Conservation (phyloP, 228 moss, liverwort and hornwort species). For the Sphagnum magellanicum region DNA sequence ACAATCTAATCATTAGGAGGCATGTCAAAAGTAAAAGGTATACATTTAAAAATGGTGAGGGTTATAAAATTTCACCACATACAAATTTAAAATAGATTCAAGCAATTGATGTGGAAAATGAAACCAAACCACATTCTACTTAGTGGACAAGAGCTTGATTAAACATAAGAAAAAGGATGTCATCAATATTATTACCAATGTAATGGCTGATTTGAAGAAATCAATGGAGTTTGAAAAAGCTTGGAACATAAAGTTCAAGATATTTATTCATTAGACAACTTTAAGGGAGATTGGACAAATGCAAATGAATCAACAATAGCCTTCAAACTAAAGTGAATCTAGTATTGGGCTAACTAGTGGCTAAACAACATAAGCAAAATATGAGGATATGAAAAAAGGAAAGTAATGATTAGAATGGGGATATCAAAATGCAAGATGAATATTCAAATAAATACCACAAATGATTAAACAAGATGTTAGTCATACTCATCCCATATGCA, state of each 20-base stretch:
- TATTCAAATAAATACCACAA: background rate
- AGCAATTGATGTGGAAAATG: constrained; percentile 67
- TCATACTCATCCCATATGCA: no score
- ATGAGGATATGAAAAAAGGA: constrained; percentile 67
- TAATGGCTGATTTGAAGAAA: constrained; percentile 48
- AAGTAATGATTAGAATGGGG: constrained; percentile 21
- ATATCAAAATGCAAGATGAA: background rate
- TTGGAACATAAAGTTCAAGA: constrained; percentile 45
- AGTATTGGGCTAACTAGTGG: constrained; percentile 21
- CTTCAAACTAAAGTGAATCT: constrained; percentile 19
- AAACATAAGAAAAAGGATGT: constrained; percentile 66
- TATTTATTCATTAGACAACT: constrained; percentile 38
- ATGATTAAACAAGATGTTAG: no score
- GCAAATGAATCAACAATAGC: constrained; percentile 26
- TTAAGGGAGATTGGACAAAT: constrained; percentile 72
- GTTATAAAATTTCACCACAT: constrained; percentile 57
- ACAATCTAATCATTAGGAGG: constrained; percentile 87
- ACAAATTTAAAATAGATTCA: constrained; percentile 74
- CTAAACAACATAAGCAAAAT: constrained; percentile 65
- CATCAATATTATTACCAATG: constrained; percentile 31
- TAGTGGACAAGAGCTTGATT: constrained; percentile 52
- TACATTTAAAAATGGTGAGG: constrained; percentile 80
- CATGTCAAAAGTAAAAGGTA: constrained; percentile 29
- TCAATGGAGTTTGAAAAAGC: constrained; percentile 48
- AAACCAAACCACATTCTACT: constrained; percentile 52